Evolutionary conservation across 805 yeast species (phyloP), one percentile per base, ranked within the genome.

Genomic region (Suhomyces emberorum): DNA sequence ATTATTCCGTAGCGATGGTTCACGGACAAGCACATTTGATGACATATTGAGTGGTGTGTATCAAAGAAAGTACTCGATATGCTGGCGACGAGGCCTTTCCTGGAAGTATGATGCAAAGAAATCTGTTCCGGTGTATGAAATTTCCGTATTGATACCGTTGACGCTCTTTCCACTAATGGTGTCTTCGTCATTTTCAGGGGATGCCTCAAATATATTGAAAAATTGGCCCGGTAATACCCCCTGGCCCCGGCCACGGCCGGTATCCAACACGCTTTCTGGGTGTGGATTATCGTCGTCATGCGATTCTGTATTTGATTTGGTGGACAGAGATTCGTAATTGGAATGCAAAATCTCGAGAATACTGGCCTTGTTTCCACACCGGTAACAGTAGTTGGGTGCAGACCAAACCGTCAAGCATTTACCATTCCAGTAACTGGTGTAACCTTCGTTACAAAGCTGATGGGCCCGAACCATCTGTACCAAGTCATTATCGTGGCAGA

Each of bases 341-440:
- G 70, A 58, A 46, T 74, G 74, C 38, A 57, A 55, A 4, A 93
- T 79, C 58, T 93, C 98, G 44, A 93, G 70, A n/a, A 93, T 89
- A n/a, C 96, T 85, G 4, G 98, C 98, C 55, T 88, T 79, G 56
- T 93, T 93, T 0, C 98, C 98, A 59, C 99, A 93, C 43, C 98
- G 61, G 53, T 93, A 93, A 56, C 98, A 93, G 56, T 93, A 93
- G 55, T 93, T 93, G 0, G 99, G 99, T 0, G 98, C 98, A 1
- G 93, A 82, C 99, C 99, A 93, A 6, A 93, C 98, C 0, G 99
- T 93, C 24, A 95, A 81, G 30, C 95, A 86, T 44, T 84, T 74
- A 3, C 96, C 97, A 38, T 79, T 79, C 76, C 95, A 93, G 53
- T 89, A 81, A 35, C 87, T 81, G 46, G 91, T 96, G 54, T 80